phyloP scores from a whole-genome alignment of 2,329 filamentous ascomycete genomes.

The Pseudogymnoascus sp. region DNA sequence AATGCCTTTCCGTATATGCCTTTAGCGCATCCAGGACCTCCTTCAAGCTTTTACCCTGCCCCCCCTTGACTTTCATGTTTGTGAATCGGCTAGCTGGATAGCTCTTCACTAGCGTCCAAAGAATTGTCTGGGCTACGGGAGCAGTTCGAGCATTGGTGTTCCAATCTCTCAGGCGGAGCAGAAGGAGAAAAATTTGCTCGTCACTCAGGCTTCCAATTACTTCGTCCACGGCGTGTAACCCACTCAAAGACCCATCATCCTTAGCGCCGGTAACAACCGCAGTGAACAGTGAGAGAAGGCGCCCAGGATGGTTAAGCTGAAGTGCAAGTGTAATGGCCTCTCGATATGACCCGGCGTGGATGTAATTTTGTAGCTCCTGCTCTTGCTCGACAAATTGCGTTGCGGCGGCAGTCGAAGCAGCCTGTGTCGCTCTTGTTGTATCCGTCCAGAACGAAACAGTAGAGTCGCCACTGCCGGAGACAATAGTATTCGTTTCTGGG shows the following conservation, averaged over 20 bases:
- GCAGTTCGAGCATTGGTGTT: slow-evolving; percentile 91
- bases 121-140: slow-evolving; percentile 73
- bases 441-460: slow-evolving; percentile 95
- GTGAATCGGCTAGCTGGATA: slow-evolving; percentile 75
- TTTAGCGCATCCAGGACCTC: slow-evolving; percentile 81
- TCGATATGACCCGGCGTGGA: slow-evolving; percentile 77
- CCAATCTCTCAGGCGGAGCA: slow-evolving; percentile 85
- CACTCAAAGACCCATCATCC: slow-evolving; percentile 56
- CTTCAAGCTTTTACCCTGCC: slow-evolving; percentile 57
- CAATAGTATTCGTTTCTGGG: slow-evolving; percentile 60
- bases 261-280: slow-evolving; percentile 57
- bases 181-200: slow-evolving; percentile 75
- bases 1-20: slow-evolving; percentile 89
- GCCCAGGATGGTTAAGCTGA: slow-evolving; percentile 86
- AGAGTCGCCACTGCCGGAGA: slow-evolving; percentile 87
- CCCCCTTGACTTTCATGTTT: slow-evolving; percentile 53
- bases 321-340: slow-evolving; percentile 88
- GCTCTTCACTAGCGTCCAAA: slow-evolving; percentile 69
- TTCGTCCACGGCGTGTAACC: slow-evolving; percentile 66
- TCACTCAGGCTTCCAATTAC: slow-evolving; percentile 72
- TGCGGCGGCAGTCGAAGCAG: slow-evolving; percentile 63
- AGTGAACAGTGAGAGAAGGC: slow-evolving; percentile 76
- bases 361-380: slow-evolving; percentile 88
- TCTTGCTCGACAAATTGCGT: slow-evolving; percentile 84
- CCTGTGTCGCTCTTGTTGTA: slow-evolving; percentile 72